Base-by-base conservation (phyloP, 1,139 yeast genomes). In the Kodamaea sp. region DNA sequence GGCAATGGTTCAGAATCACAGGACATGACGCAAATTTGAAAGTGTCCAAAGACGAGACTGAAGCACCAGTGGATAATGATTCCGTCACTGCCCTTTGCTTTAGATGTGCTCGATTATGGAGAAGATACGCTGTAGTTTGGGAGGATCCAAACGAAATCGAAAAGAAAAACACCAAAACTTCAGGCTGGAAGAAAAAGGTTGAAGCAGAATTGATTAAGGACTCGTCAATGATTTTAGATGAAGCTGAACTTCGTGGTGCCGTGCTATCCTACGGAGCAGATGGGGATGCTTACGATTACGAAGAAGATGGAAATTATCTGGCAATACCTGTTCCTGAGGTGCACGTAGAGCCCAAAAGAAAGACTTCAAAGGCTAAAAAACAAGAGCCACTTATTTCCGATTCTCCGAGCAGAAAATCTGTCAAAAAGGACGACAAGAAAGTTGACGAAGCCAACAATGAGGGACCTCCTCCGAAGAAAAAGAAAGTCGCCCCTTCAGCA, bases 71-170 rank as follows among this genome's bases (percentile, higher is more conserved):
- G 3, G 29, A 28, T 12, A 32, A 36, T n/a, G 57, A 59, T 2
- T 36, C 54, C 7, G 55, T 63, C 1, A 56, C 67, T 8, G 96
- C 89, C 0, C 63, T 92, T 12, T 92, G 98, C 55, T 63, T 75
- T 30, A 70, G 97, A 35, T 92, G 98, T 65, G 96, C 97, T 0
- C 70, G 83, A 38, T 57, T 92, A 26, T 92, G 98, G 98, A 71
- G 96, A 54, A 66, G 94, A 27, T 92, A 92, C 56, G 97, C 90
- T 0, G 82, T 86, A 1, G 70, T 70, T n/a, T 92, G 98, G 97
- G 89, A 82, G 46, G 79, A 78, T 30, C 96, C 96, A 0, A 53
- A 64, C 15, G 92, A 83, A 39, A 80, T 87, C 0, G 62, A 79
- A 29, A 75, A 70, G 51, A 80, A 75, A 32, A 56, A 56, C 22